phyloP scores from a whole-genome alignment of 495 filamentous ascomycete species.

The Penicillium simplicissimum region DNA sequence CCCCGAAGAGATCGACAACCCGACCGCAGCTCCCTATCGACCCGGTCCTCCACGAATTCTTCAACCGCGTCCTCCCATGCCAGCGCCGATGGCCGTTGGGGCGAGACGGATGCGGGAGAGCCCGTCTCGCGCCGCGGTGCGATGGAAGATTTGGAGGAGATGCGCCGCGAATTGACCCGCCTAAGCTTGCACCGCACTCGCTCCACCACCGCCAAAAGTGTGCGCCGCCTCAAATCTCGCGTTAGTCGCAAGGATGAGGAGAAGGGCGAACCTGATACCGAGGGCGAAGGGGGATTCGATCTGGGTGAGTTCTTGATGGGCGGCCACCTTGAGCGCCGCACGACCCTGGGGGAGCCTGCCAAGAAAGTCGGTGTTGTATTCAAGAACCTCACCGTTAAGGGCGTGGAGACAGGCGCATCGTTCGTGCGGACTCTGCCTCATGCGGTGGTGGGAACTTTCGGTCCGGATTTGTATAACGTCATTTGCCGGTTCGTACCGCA shows the following conservation, averaged over 20 bases:
- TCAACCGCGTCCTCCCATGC: constrained; percentile 23
- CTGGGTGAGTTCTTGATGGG: constrained; percentile 74
- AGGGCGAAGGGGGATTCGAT: constrained; percentile 61
- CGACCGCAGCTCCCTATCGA: constrained; percentile 17
- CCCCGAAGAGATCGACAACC: constrained; percentile 9
- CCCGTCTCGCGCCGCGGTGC: constrained; percentile 62
- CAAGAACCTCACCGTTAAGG: constrained; percentile 75
- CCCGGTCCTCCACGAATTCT: constrained; percentile 19
- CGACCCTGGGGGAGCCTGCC: constrained; percentile 62
- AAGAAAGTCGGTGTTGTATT: constrained; percentile 88
- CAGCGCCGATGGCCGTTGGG: constrained; percentile 65
- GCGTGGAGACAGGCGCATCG: constrained; percentile 62
- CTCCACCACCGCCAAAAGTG: constrained; percentile 31
- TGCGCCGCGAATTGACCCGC: constrained; percentile 63
- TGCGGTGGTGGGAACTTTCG: constrained; percentile 80
- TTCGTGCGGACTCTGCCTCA: constrained; percentile 76
- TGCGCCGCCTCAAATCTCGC: constrained; percentile 27
- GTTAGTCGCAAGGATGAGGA: constrained; percentile 39
- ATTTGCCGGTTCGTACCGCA: constrained; percentile 63
- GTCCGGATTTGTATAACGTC: constrained; percentile 76
- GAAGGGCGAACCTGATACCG: constrained; percentile 27
- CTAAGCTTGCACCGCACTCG: constrained; percentile 54
- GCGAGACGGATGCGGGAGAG: constrained; percentile 66
- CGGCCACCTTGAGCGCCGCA: constrained; percentile 78
- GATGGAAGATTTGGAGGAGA: constrained; percentile 70